Conservation (phyloP, 768 basidiomycete species). For the Kockovaella imperatae region DNA sequence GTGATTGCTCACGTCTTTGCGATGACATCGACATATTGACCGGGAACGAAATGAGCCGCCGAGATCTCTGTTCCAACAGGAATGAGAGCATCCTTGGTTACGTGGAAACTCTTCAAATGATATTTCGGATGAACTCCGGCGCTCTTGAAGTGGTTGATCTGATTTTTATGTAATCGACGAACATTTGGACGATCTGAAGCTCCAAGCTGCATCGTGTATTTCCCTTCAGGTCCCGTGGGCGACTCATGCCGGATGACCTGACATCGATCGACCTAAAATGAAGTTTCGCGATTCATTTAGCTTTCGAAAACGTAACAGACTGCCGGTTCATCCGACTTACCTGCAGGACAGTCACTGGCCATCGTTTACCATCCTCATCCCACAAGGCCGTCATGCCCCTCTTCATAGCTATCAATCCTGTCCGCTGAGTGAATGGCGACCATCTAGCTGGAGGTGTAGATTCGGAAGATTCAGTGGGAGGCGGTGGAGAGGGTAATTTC, state of each 20-base stretch:
- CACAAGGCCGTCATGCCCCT: conserved; percentile 91
- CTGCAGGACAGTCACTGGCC: conserved; percentile 91
- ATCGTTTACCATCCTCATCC: conserved; percentile 77
- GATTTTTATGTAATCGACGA: no score
- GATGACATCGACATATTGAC: conserved; percentile 86
- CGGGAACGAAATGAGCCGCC: conserved; percentile 91
- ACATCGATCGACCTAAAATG: conserved; percentile 43
- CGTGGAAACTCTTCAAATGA: conserved; percentile 77
- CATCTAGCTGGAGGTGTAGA: conserved; percentile 54
- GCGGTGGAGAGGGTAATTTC: background rate
- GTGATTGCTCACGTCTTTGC: conserved; percentile 67
- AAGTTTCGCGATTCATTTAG: background rate
- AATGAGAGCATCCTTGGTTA: conserved; percentile 80
- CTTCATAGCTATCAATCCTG: conserved; percentile 88
- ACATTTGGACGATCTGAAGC: conserved; percentile 74
- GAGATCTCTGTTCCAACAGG: conserved; percentile 83
- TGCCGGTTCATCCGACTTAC: conserved; percentile 47
- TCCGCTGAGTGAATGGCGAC: conserved; percentile 76
- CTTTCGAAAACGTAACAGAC: background rate
- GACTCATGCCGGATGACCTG: conserved; percentile 43
- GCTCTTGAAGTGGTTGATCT: conserved; percentile 81
- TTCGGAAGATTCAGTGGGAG: conserved; percentile 6
- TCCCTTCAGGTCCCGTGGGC: conserved; percentile 45
- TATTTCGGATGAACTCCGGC: conserved; percentile 71
- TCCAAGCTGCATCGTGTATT: conserved; percentile 90